Evolutionary conservation across 2,329 filamentous ascomycete genomes (phyloP).

Genomic region (Pseudogymnoascus sp.): DNA sequence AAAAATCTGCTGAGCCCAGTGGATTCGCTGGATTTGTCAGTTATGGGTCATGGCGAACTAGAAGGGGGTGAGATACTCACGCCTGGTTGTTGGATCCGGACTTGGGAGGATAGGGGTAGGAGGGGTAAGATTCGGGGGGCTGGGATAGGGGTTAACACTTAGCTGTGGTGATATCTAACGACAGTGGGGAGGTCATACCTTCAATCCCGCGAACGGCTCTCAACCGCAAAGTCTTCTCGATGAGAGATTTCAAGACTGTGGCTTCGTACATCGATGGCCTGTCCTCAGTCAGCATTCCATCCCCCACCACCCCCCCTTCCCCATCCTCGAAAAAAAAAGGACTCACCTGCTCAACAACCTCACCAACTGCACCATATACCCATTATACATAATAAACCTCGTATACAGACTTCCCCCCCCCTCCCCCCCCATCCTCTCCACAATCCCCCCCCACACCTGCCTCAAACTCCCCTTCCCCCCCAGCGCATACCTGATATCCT

Average conservation of each 20-base stretch:
- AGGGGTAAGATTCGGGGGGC: not conserved
- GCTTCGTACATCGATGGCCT: conserved; percentile 47
- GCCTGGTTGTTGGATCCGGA: conserved; percentile 12
- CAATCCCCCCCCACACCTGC: conserved; percentile 51
- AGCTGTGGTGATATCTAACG: not conserved
- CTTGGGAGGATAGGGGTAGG: not conserved
- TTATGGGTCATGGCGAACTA: not conserved
- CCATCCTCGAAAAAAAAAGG: not conserved
- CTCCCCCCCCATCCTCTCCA: conserved; percentile 46
- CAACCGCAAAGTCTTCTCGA: conserved; percentile 42
- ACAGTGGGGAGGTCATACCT: conserved; percentile 21
- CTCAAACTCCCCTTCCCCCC: conserved; percentile 42
- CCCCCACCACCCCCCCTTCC: not conserved
- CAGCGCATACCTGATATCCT: conserved; percentile 45
- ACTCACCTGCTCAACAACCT: conserved; percentile 45
- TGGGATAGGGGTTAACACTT: not conserved
- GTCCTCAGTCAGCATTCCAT: not conserved
- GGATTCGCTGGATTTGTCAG: conserved; percentile 35
- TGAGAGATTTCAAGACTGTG: conserved; percentile 43
- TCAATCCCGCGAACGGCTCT: conserved; percentile 45
- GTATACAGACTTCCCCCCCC: conserved; percentile 42
- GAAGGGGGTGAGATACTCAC: conserved; percentile 15
- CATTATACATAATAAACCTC: conserved; percentile 49
- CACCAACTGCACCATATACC: conserved; percentile 42
- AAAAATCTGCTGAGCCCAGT: conserved; percentile 57